These are phyloP conservation scores for Kwoniella mangroviensis DNA, from an alignment of 768 basidiomycete genomes.

Conservation along the genomic window DNA sequence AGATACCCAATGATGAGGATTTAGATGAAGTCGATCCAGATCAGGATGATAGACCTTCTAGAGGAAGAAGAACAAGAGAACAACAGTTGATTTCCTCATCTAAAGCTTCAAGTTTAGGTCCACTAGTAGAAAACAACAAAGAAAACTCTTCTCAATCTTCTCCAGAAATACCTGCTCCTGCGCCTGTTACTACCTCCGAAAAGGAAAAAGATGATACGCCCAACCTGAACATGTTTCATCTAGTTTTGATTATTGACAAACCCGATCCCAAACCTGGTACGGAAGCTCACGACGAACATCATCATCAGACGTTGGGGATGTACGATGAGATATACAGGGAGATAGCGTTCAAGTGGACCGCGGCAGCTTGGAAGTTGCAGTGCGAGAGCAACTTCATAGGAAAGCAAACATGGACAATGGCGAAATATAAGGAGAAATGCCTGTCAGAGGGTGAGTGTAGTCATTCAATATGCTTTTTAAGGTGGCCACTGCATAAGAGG, in stretches of 20 bases:
- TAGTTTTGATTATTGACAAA: constrained; percentile 83
- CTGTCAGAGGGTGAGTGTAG: constrained; percentile 58
- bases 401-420: constrained; percentile 72
- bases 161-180: constrained; percentile 4
- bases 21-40: constrained; percentile 49
- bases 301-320: constrained; percentile 29
- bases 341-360: constrained; percentile 84
- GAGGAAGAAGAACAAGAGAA: constrained; percentile 29
- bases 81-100: constrained; percentile 1
- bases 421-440: constrained; percentile 72
- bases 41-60: constrained; percentile 29
- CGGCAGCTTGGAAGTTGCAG: constrained; percentile 90
- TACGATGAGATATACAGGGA: constrained; percentile 83
- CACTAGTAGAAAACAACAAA: constrained; percentile 18
- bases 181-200: neutral
- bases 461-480: neutral
- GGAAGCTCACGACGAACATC: constrained; percentile 22
- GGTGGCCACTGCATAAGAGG: too few species aligned
- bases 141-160: neutral
- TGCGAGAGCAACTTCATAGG: constrained; percentile 84
- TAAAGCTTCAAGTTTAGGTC: constrained; percentile 4
- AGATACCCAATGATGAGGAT: constrained; percentile 59
- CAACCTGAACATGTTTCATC: constrained; percentile 66
- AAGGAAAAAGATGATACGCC: constrained; percentile 38
- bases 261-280: constrained; percentile 69